Conservation (phyloP, 2,329 filamentous ascomycete genomes). For the Polytolypa hystricis region DNA sequence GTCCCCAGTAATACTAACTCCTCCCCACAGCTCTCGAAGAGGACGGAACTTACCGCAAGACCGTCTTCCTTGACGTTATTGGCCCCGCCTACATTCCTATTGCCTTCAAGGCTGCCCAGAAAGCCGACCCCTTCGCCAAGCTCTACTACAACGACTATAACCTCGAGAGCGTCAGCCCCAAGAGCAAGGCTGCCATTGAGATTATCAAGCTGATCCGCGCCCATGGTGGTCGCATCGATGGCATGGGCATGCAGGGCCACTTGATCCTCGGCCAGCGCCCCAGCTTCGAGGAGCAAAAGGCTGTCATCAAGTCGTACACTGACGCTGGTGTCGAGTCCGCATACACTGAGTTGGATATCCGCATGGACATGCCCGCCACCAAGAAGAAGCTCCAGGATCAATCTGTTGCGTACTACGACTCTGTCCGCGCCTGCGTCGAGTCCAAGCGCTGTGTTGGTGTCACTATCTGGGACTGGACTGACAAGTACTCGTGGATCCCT, state of each 20-base stretch:
- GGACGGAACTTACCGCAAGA: slow-evolving; percentile 35
- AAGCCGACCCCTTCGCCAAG: slow-evolving; percentile 48
- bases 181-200: slow-evolving; percentile 23
- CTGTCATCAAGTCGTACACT: slow-evolving; percentile 28
- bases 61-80: slow-evolving; percentile 32
- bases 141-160: slow-evolving; percentile 38
- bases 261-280: slow-evolving; percentile 36
- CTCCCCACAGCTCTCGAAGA: slow-evolving; percentile 29
- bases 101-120: slow-evolving; percentile 35
- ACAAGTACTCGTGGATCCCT: slow-evolving; percentile 38
- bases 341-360: slow-evolving; percentile 39
- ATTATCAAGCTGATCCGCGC: slow-evolving; percentile 30
- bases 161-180: slow-evolving; percentile 29
- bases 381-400: slow-evolving; percentile 19
- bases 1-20: slow-evolving; percentile 8
- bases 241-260: slow-evolving; percentile 38
- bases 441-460: slow-evolving; percentile 23
- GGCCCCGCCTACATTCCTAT: slow-evolving; percentile 37
- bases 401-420: slow-evolving; percentile 21
- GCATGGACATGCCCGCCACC: slow-evolving; percentile 28
- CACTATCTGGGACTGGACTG: slow-evolving; percentile 34
- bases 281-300: slow-evolving; percentile 26
- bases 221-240: slow-evolving; percentile 35
- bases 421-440: slow-evolving; percentile 22
- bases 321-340: slow-evolving; percentile 32